phyloP scores from a whole-genome alignment of 23 red algal species.

The Gracilaria gracilis region DNA sequence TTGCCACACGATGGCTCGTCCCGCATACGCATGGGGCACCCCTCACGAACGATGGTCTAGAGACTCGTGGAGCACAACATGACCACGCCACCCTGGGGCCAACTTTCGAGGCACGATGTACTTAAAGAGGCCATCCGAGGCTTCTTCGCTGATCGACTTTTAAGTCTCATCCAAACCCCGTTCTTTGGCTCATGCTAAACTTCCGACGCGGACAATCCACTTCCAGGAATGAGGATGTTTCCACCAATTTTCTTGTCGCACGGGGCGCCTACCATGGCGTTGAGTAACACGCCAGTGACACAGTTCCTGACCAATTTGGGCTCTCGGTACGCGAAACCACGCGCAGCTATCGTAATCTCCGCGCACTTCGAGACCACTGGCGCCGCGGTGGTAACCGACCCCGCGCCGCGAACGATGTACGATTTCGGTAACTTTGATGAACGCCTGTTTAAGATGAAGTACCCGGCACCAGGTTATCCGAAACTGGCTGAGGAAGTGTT shows the following conservation, averaged over 20 bases:
- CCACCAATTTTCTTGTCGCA: slow-evolving; percentile 1
- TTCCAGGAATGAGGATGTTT: background rate
- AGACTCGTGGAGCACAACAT: too few relatives aligned
- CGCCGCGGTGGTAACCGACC: slow-evolving; percentile 13
- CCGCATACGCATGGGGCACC: too few relatives aligned
- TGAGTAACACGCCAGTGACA: background rate
- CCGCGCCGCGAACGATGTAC: slow-evolving; percentile 7
- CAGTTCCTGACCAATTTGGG: background rate
- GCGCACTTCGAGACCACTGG: slow-evolving; percentile 33
- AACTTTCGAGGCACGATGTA: too few relatives aligned
- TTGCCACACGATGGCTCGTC: too few relatives aligned
- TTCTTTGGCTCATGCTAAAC: too few relatives aligned
- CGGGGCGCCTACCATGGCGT: slow-evolving; percentile 7
- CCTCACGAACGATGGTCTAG: too few relatives aligned
- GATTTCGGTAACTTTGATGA: slow-evolving; percentile 37
- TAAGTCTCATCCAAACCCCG: too few relatives aligned
- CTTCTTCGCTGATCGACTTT: too few relatives aligned
- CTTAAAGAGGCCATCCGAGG: too few relatives aligned
- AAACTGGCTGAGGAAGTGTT: slow-evolving; percentile 18
- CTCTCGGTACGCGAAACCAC: background rate
- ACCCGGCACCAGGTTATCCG: slow-evolving; percentile 11
- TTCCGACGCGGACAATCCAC: too few relatives aligned
- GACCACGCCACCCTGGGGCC: too few relatives aligned
- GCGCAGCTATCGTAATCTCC: slow-evolving; percentile 38
- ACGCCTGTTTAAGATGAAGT: background rate